These are phyloP conservation scores for Protea cynaroides DNA, from an alignment of 164 flowering plant species.

Conservation along the genomic window DNA sequence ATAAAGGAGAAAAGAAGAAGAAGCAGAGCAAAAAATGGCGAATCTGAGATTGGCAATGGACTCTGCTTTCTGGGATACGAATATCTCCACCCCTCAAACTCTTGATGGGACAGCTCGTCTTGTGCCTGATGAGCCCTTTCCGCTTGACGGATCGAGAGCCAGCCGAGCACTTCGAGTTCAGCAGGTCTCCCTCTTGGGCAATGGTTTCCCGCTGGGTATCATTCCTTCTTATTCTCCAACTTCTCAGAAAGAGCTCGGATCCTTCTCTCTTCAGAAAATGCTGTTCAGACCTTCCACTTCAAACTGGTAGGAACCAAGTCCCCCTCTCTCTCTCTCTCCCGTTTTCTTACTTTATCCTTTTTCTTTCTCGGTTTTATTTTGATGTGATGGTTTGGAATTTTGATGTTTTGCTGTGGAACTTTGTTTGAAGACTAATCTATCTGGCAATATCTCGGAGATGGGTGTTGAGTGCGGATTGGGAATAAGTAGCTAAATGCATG, in stretches of 20 bases:
- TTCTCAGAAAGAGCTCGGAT: conserved; percentile 46
- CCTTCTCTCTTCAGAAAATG: conserved; percentile 66
- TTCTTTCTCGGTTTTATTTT: not conserved
- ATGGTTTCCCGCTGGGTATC: conserved; percentile 74
- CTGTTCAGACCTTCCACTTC: conserved; percentile 28
- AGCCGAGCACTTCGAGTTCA: conserved; percentile 52
- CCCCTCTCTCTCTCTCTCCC: not conserved
- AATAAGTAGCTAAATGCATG: not conserved
- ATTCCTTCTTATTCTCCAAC: conserved; percentile 65
- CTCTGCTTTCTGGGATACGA: conserved; percentile 64
- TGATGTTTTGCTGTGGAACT: not conserved
- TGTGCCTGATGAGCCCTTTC: conserved; percentile 68
- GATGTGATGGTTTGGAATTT: not conserved
- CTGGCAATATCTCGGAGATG: not conserved
- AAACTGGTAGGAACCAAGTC: conserved; percentile 35
- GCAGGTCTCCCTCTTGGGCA: conserved; percentile 52
- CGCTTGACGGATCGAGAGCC: conserved; percentile 53
- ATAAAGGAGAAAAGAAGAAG: not conserved
- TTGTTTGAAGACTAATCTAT: not conserved
- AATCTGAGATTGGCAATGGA: conserved; percentile 71
- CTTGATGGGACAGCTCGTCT: conserved; percentile 53
- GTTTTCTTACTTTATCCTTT: not conserved
- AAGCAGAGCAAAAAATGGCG: conserved; percentile 42
- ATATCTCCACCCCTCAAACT: conserved; percentile 47
- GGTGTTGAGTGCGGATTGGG: too few species aligned